Evolutionary conservation across 345 rosid genomes (phyloP).

Genomic region (Hypericum perforatum): DNA sequence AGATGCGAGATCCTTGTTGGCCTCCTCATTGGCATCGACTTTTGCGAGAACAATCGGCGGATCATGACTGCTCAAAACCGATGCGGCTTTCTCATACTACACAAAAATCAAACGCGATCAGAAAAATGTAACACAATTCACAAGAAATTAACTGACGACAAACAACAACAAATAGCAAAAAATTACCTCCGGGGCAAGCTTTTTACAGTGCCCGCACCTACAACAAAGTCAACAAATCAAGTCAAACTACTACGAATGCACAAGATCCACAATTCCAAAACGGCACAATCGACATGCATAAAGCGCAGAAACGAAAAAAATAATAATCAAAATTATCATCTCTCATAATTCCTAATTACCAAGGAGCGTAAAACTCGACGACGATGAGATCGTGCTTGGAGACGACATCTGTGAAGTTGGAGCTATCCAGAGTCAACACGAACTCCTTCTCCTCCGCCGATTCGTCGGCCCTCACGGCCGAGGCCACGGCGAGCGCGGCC

Average conservation of each 20-base stretch:
- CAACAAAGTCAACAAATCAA: not conserved
- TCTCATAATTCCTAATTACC: constrained; percentile 41
- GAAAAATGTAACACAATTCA: not conserved
- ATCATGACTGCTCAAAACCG: constrained; percentile 50
- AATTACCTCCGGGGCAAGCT: constrained; percentile 87
- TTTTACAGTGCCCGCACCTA: constrained; percentile 98
- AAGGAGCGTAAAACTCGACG: constrained; percentile 96
- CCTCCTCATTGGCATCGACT: constrained; percentile 75
- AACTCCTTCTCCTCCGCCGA: constrained; percentile 52
- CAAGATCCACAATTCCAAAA: not conserved
- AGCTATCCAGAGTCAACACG: constrained; percentile 72
- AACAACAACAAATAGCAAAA: not conserved
- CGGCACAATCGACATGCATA: not conserved
- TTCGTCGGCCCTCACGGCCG: constrained; percentile 27
- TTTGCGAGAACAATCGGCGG: constrained; percentile 71
- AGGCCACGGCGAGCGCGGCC: constrained; percentile 25
- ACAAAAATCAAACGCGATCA: not conserved
- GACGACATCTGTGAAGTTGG: constrained; percentile 77
- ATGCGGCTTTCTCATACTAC: constrained; percentile 95
- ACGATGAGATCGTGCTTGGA: constrained; percentile 74
- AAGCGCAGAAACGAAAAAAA: too few species aligned
- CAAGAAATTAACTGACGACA: not conserved
- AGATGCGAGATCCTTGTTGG: constrained; percentile 47
- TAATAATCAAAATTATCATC: too few species aligned
- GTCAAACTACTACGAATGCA: not conserved